Evolutionary conservation across 1,284 basidiomycete species (phyloP).

Genomic region (Ganoderma resinaceum): DNA sequence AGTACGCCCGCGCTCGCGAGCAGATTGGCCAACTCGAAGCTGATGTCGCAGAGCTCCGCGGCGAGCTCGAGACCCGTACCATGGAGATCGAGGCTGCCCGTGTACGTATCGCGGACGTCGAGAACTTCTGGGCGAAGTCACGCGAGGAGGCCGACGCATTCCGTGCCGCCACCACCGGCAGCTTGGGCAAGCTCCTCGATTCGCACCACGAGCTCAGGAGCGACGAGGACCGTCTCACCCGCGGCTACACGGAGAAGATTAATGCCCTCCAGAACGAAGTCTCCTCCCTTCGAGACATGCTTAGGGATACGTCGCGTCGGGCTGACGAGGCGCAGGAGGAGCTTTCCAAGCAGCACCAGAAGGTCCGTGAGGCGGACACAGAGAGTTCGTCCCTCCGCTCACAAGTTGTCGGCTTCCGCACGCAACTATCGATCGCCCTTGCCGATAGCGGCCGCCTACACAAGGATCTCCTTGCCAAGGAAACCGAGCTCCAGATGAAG

Average conservation of each 20-base stretch:
- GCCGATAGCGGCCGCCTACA: slow-evolving; percentile 78
- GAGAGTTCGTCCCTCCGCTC: slow-evolving; percentile 76
- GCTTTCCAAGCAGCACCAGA: slow-evolving; percentile 75
- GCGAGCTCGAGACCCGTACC: slow-evolving; percentile 78
- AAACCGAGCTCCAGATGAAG: slow-evolving; percentile 73
- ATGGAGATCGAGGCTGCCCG: slow-evolving; percentile 78
- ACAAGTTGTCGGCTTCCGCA: slow-evolving; percentile 82
- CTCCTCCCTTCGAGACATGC: slow-evolving; percentile 75
- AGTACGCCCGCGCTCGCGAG: slow-evolving; percentile 74
- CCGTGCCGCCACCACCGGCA: slow-evolving; percentile 82
- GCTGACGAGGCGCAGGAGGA: slow-evolving; percentile 75
- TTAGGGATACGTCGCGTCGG: slow-evolving; percentile 79
- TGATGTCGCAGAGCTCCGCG: slow-evolving; percentile 79
- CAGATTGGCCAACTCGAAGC: slow-evolving; percentile 73
- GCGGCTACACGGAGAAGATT: slow-evolving; percentile 83
- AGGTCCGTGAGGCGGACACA: slow-evolving; percentile 70
- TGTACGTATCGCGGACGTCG: slow-evolving; percentile 73
- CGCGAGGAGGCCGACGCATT: slow-evolving; percentile 91
- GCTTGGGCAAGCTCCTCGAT: slow-evolving; percentile 86
- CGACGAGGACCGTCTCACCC: slow-evolving; percentile 77
- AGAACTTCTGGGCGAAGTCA: slow-evolving; percentile 88
- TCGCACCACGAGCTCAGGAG: slow-evolving; percentile 81
- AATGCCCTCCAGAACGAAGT: slow-evolving; percentile 83
- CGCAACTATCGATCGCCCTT: slow-evolving; percentile 77
- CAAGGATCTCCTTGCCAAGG: slow-evolving; percentile 74